These are phyloP conservation scores for Rubroboletus satanas DNA, from an alignment of 768 basidiomycete species.

Conservation along the genomic window DNA sequence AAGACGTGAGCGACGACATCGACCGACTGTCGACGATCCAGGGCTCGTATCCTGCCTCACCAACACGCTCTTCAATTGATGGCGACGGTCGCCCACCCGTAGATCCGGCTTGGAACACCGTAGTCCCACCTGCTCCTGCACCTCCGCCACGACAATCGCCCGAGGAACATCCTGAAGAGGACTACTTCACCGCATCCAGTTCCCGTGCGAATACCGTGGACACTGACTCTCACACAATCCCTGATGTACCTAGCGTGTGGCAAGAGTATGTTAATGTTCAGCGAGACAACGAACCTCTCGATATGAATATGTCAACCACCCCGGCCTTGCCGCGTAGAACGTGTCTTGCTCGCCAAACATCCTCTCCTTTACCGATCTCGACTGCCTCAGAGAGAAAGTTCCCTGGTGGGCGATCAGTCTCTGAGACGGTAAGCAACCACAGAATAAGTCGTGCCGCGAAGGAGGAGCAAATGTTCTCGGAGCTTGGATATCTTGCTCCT, in stretches of 20 bases:
- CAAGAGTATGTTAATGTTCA: conserved; percentile 25
- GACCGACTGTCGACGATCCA: conserved; percentile 24
- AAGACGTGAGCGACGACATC: conserved; percentile 49
- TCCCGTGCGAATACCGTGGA: conserved; percentile 24
- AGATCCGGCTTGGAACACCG: conserved; percentile 11
- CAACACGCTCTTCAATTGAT: conserved; percentile 10
- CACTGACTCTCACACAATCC: conserved; percentile 3
- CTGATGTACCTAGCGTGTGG: conserved; percentile 22
- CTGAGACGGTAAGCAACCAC: conserved; percentile 31
- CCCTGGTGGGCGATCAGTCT: conserved; percentile 31
- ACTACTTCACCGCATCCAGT: conserved; percentile 30
- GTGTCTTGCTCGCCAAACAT: conserved; percentile 58
- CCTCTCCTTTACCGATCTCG: conserved; percentile 56
- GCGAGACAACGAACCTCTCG: conserved; percentile 29
- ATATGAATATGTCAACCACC: conserved; percentile 34
- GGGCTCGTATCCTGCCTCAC: conserved; percentile 23
- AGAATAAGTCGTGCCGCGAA: conserved; percentile 51
- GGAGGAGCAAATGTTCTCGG: conserved; percentile 64
- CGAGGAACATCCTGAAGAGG: conserved; percentile 25
- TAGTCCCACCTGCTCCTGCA: conserved; percentile 12
- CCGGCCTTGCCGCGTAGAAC: conserved; percentile 50
- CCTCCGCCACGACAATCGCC: conserved; percentile 23
- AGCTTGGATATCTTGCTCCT: conserved; percentile 68
- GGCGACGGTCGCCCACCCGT: background rate
- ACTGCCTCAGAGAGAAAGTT: conserved; percentile 30